phyloP scores from a whole-genome alignment of 352 stramenopile species.

The Globisporangium echinulatum region DNA sequence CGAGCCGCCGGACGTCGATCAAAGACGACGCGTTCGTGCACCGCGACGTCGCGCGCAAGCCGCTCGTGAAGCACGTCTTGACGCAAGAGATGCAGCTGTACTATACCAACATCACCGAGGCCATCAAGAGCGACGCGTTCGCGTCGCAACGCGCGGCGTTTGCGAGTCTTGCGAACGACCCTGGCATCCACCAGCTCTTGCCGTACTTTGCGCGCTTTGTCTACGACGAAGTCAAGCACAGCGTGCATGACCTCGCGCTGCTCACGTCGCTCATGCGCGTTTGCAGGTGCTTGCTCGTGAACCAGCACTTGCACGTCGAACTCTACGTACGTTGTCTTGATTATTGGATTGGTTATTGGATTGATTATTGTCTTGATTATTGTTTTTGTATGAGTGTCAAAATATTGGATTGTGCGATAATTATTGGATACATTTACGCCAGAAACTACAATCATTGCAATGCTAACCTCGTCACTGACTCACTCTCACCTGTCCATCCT shows the following conservation, averaged over 20 bases:
- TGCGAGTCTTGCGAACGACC: constrained; percentile 69
- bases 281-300: constrained; percentile 85
- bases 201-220: constrained; percentile 88
- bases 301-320: constrained; percentile 90
- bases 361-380: too few relatives aligned
- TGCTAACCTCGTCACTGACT: neutral
- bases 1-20: constrained; percentile 60
- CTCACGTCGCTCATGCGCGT: constrained; percentile 86
- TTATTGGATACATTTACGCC: too few relatives aligned
- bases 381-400: too few relatives aligned
- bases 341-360: neutral
- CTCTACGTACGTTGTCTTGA: constrained; percentile 64
- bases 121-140: constrained; percentile 67
- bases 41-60: constrained; percentile 64
- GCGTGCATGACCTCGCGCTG: constrained; percentile 66
- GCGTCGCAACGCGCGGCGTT: constrained; percentile 75
- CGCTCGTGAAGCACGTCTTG: constrained; percentile 80
- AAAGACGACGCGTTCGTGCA: constrained; percentile 70
- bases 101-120: constrained; percentile 84
- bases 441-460: too few relatives aligned
- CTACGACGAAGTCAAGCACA: constrained; percentile 86
- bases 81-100: constrained; percentile 89
- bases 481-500: neutral
- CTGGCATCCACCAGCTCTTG: constrained; percentile 86
- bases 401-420: too few relatives aligned